phyloP scores from a whole-genome alignment of 257 asterid species.

The Haberlea rhodopensis region DNA sequence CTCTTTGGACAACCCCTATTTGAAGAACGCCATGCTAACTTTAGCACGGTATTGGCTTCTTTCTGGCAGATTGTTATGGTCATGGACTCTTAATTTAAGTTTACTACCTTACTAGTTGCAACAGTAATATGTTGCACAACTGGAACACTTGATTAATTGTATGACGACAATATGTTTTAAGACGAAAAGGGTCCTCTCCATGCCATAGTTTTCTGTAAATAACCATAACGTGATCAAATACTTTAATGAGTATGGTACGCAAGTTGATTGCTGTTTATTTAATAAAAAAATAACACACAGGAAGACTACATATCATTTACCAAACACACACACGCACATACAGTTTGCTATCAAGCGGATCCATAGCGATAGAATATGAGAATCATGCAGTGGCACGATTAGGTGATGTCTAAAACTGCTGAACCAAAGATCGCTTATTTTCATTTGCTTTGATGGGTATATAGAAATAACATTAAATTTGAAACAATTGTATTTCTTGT shows the following conservation, averaged over 20 bases:
- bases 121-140: too few relatives aligned
- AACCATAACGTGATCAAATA: neutral
- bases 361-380: neutral
- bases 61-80: constrained; percentile 11
- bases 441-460: neutral
- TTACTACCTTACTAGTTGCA: neutral
- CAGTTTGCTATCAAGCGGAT: neutral
- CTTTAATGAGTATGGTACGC: too few relatives aligned
- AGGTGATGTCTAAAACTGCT: neutral
- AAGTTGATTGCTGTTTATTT: too few relatives aligned
- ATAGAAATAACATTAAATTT: too few relatives aligned
- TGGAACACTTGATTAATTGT: neutral
- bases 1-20: constrained; percentile 39
- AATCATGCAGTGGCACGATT: neutral
- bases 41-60: constrained; percentile 56
- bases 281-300: too few relatives aligned
- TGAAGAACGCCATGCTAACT: constrained; percentile 58
- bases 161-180: too few relatives aligned
- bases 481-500: neutral
- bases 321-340: neutral
- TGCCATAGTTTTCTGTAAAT: neutral
- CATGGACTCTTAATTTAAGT: neutral
- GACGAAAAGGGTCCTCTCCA: neutral
- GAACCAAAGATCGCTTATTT: neutral
- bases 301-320: too few relatives aligned